Evolutionary conservation across 495 filamentous ascomycete genomes (phyloP), one percentile per base, ranked within the genome.

Genomic region (Podospora anserina): DNA sequence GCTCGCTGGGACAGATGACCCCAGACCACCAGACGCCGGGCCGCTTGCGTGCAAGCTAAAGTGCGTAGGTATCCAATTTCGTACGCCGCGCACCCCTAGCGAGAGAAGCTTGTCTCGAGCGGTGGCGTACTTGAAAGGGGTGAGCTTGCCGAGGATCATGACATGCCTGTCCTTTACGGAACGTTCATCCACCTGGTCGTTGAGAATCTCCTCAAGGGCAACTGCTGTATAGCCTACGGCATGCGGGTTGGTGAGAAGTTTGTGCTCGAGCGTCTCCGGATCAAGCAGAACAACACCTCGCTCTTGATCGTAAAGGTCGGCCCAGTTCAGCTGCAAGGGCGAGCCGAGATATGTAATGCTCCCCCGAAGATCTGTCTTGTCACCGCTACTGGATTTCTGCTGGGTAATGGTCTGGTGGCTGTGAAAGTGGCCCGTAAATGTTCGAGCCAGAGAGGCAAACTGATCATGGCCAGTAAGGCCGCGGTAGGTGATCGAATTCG

Each of bases 371-470:
- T 23, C 6, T 18, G 4, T n/a, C 15, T 49, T 49, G 26, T 39
- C 20, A 23, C 20, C 34, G 18, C 72, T 78, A 57, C 75, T 68
- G 18, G 54, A 32, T 9, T 65, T 55, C 26, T 63, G 23, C 62
- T 74, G 74, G 18, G 72, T 49, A 44, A 79, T 73, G 20, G 63
- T 72, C 60, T 79, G 77, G 39, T 79, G 77, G 34, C 67, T 75
- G 53, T 79, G 76, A 49, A 79, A 79, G 39, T 79, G 77, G 6
- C 77, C 77, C 4, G 76, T 77, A 32, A 76, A 77, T 13, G 75
- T 77, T 55, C 72, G 75, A 6, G 75, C 74, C 20, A 77, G 61
- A 58, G 74, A 39, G 16, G 68, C 70, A 64, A 77, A 77, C 55
- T 64, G 63, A 70, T 69, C 58, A 6, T 71, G 70, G 44, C 76